Percentiles rank a stretch among this genome's conserved stretches.
Conservation (phyloP, 306 rosid species). For the Glycine soja region DNA sequence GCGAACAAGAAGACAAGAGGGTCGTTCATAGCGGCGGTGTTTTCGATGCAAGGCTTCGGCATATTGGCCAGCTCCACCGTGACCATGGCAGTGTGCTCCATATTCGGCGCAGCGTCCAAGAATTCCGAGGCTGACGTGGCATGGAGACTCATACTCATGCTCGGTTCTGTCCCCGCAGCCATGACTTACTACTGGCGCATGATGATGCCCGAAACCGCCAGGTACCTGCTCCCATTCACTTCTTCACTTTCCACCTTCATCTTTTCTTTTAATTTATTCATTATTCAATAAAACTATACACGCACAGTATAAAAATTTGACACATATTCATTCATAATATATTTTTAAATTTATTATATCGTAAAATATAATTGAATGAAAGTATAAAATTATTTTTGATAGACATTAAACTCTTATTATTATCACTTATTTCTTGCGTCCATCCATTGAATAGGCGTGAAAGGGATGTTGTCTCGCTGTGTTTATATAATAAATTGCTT, state of each 20-base stretch:
- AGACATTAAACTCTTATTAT: neutral
- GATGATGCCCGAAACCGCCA: constrained; percentile 94
- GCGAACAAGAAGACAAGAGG: constrained; percentile 84
- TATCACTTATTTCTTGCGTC: neutral
- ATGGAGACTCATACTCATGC: constrained; percentile 80
- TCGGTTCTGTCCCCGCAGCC: constrained; percentile 79
- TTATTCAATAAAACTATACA: no score
- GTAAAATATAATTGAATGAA: no score
- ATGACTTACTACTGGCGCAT: constrained; percentile 88
- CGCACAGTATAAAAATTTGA: no score
- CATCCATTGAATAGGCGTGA: no score
- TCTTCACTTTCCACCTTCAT: neutral
- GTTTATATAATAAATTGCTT: no score
- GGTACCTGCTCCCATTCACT: constrained; percentile 49
- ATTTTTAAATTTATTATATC: no score
- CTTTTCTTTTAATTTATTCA: neutral
- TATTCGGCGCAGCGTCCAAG: constrained; percentile 45
- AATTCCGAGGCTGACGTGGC: constrained; percentile 60
- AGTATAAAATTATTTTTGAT: no score
- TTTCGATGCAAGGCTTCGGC: constrained; percentile 89
- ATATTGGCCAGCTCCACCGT: constrained; percentile 70
- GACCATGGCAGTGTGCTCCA: constrained; percentile 60
- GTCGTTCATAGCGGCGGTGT: constrained; percentile 82
- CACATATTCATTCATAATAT: no score
- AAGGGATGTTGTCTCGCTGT: neutral